These are phyloP conservation scores for Lenwebbia sp. DNA, from an alignment of 345 rosid species.

Conservation along the genomic window DNA sequence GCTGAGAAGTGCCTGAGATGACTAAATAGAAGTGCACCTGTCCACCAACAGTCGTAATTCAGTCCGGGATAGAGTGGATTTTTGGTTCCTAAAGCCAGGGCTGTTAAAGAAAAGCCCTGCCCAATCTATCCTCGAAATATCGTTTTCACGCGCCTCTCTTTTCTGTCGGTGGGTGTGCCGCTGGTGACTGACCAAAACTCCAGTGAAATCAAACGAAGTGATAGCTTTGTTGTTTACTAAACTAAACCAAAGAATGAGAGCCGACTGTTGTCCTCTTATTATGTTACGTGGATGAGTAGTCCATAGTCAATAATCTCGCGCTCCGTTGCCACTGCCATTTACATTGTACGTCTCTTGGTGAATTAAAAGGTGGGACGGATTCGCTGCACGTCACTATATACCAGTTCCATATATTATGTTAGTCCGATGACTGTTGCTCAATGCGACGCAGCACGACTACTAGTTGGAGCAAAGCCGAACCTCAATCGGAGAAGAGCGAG, in stretches of 20 bases:
- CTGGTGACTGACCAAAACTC: background rate
- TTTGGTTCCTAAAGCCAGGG: background rate
- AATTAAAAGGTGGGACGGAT: background rate
- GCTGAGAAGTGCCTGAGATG: background rate
- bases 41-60: background rate
- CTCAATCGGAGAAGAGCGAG: no score
- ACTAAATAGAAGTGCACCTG: background rate
- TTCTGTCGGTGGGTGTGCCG: background rate
- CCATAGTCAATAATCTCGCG: background rate
- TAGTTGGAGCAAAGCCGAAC: no score
- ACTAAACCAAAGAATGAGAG: background rate
- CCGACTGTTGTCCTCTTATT: background rate
- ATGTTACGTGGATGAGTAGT: background rate
- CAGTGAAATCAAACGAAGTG: background rate
- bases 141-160: background rate
- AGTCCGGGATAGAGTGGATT: background rate
- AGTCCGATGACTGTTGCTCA: no score
- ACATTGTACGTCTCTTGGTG: background rate
- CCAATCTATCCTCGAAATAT: background rate
- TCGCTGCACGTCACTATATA: background rate
- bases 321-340: background rate
- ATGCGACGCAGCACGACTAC: background rate
- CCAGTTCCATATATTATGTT: background rate
- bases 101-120: background rate
- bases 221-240: background rate